These are phyloP conservation scores for Pichia sp. DNA, from an alignment of 1,139 yeast genomes.

Conservation along the genomic window DNA sequence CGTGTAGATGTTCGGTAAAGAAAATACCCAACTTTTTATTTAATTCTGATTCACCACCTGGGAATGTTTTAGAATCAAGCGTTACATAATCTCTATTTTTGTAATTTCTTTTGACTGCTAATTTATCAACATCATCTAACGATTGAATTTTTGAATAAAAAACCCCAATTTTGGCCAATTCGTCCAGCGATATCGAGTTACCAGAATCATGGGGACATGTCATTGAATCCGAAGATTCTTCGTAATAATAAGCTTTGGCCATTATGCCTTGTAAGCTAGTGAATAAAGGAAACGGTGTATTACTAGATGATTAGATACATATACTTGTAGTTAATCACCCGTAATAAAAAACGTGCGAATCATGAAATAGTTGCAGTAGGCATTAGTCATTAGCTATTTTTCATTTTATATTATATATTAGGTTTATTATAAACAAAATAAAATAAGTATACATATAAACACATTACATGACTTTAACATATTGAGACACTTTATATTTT, in stretches of 20 bases:
- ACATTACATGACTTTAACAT: conserved; percentile 16
- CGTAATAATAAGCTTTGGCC: conserved; percentile 59
- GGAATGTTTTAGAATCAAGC: conserved; percentile 56
- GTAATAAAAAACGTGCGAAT: not conserved
- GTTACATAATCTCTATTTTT: conserved; percentile 71
- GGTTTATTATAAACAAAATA: not conserved
- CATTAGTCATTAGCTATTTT: not conserved
- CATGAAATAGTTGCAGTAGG: not conserved
- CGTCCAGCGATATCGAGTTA: conserved; percentile 38
- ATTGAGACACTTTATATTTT: conserved; percentile 14
- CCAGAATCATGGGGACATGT: conserved; percentile 77
- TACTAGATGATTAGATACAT: too few species aligned
- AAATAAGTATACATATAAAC: not conserved
- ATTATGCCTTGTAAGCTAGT: not conserved
- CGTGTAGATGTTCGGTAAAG: conserved; percentile 87
- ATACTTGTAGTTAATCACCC: too few species aligned
- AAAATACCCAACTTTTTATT: conserved; percentile 62
- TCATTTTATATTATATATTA: not conserved
- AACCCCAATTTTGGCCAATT: conserved; percentile 62
- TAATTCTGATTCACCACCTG: conserved; percentile 54
- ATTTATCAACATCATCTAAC: conserved; percentile 50
- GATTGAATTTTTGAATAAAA: conserved; percentile 51
- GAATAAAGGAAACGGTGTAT: too few species aligned
- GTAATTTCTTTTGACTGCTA: conserved; percentile 68
- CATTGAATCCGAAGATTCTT: conserved; percentile 51